These are phyloP conservation scores for Kazachstania taianensis DNA, from an alignment of 805 yeast genomes.

Conservation along the genomic window DNA sequence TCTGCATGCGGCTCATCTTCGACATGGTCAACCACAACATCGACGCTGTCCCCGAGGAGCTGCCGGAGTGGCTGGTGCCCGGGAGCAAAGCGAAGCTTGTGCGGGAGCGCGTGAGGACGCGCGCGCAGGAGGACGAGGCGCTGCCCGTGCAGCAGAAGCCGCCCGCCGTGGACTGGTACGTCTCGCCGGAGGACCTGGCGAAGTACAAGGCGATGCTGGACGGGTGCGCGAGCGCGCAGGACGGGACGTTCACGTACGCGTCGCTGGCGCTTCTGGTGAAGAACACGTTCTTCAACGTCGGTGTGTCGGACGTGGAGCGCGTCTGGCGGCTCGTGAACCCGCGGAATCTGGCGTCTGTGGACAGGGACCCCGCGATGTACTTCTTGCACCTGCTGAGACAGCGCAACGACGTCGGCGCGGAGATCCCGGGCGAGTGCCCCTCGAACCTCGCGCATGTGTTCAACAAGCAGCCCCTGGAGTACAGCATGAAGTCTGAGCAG, in stretches of 20 bases:
- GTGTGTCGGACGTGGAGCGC: conserved; percentile 71
- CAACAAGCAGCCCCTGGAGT: conserved; percentile 72
- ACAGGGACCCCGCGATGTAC: conserved; percentile 84
- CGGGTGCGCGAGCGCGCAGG: conserved; percentile 43
- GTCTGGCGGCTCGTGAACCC: conserved; percentile 97
- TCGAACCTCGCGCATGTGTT: conserved; percentile 84
- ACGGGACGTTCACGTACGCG: conserved; percentile 75
- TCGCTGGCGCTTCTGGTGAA: conserved; percentile 56
- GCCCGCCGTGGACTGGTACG: conserved; percentile 80
- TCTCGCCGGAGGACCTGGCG: conserved; percentile 74
- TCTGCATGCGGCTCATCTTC: conserved; percentile 90
- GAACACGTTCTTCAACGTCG: conserved; percentile 57
- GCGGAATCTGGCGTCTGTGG: conserved; percentile 74
- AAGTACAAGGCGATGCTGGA: conserved; percentile 72
- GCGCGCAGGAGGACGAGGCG: conserved; percentile 30
- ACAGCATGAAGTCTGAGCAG: conserved; percentile 49
- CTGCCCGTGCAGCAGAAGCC: conserved; percentile 13
- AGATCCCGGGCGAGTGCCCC: conserved; percentile 93
- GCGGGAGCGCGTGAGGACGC: conserved; percentile 63
- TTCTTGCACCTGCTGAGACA: conserved; percentile 87
- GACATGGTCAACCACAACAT: conserved; percentile 74
- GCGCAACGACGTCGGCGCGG: conserved; percentile 65
- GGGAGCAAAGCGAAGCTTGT: conserved; percentile 77
- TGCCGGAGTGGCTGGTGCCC: conserved; percentile 92
- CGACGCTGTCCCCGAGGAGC: conserved; percentile 50